Evolutionary conservation across 768 basidiomycete species (phyloP), one percentile per base, ranked within the genome.

Genomic region (Mycena galopus): DNA sequence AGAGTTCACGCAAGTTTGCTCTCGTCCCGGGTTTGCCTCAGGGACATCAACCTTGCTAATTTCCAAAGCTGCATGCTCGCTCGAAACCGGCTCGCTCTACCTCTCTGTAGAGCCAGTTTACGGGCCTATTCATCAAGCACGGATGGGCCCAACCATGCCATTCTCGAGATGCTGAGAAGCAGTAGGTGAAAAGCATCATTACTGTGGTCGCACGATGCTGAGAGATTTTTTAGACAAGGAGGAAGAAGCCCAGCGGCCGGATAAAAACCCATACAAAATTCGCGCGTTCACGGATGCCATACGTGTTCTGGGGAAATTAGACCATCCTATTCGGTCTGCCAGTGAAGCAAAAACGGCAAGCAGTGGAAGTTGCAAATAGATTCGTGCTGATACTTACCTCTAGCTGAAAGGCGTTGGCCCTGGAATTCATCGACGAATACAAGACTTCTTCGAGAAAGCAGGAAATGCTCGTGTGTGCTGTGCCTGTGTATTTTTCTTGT

Each of bases 221-320:
- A 76, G 30, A 44, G 50, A 27, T 7, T n/a, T 27, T 47, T 19
- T 58, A 86, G 89, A 85, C 77, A 83, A 84, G 78, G 77, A 84
- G 56, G 83, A 84, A 21, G 89, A 89, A 72, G 80, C 83, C n/a
- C 57, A 73, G 9, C 81, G 81, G 16, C 67, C 76, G 21, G 67
- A 68, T 17, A 67, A 80, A n/a, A 90, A 89, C 70, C 70, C 71
- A 6, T 89, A 83, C 81, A 90, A 88, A 81, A 78, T 90, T 21
- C 82, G 84, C 64, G 87, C 89, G 25, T 90, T 87, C 73, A 79
- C 80, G 53, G 84, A 79, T 67, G 89, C 89, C 4, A 88, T 91
- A 64, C 79, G 78, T 10, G 80, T 79, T 33, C 82, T 91, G 53
- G 73, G 79, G 32, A 73, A 79, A 44, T 74, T 89, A 3, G 78